Evolutionary conservation across 2,329 filamentous ascomycete genomes (phyloP), one percentile per base, ranked within the genome.

Genomic region (Fulvia fulva): DNA sequence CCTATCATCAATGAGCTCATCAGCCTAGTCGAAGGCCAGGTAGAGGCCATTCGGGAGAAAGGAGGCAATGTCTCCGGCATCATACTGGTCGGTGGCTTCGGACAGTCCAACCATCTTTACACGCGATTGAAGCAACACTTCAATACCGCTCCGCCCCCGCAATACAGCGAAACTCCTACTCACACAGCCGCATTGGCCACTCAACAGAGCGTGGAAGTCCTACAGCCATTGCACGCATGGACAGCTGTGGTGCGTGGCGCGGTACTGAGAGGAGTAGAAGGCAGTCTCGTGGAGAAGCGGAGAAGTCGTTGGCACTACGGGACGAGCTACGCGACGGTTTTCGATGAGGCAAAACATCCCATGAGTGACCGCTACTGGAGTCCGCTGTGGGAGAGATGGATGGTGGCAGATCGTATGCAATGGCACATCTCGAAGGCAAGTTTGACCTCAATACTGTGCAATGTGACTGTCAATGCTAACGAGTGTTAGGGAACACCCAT

Each of bases 181-280:
- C 87, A 89, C 64, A 81, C 83, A 3, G 80, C 77, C 21, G 68
- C 64, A 9, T 51, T 59, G 5, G 57, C 58, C 11, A 50, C 81
- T 51, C 76, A 78, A 32, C 80, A 80, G 4, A 84, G 83, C 1
- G 86, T 92, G 41, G 87, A 91, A 73, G 87, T 92, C 26, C 89
- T 92, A 82, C 89, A 93, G 73, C 88, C 88, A 0, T 81, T 91
- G 53, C 89, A 92, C 70, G 88, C 89, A 1, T 91, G 89, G 88
- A 91, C 88, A 7, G 88, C 88, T 0, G 88, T 91, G 1, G 88
- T 92, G 5, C 80, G 89, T 59, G 89, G 89, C 6, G 89, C 89
- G 0, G 89, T 91, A 8, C 74, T 92, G 53, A 79, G 88, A 51
- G 89, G 89, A 0, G 73, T 92, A 16, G 88, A 92, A 71, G 88